Evolutionary conservation across 73 alveolate species (phyloP).

Genomic region (Paramecium sonneborni): DNA sequence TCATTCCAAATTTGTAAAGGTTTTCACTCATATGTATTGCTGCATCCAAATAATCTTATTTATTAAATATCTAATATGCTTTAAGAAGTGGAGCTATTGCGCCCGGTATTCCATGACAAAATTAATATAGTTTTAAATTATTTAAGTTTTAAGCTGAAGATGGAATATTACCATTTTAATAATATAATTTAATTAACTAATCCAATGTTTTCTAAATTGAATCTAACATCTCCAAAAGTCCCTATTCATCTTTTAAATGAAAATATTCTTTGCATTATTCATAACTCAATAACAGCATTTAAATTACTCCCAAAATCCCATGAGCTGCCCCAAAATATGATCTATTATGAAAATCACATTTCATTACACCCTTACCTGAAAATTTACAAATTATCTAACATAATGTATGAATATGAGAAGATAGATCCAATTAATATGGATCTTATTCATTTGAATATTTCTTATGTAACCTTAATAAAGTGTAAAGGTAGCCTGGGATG

Average conservation of each 20-base stretch:
- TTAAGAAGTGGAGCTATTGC: constrained; percentile 86
- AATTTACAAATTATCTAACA: neutral
- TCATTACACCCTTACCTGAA: constrained; percentile 4
- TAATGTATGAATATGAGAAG: neutral
- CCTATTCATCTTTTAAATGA: neutral
- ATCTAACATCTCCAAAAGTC: neutral
- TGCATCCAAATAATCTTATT: constrained; percentile 68
- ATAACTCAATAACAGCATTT: constrained; percentile 77
- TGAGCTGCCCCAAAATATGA: constrained; percentile 97
- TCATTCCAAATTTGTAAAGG: constrained; percentile 89
- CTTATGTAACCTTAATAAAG: constrained; percentile 78
- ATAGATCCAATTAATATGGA: constrained; percentile 42
- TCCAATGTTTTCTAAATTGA: constrained; percentile 63
- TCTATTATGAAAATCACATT: constrained; percentile 6
- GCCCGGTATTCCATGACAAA: constrained; percentile 99
- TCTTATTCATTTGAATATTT: constrained; percentile 50
- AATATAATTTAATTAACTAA: constrained; percentile 64
- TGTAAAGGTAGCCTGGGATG: constrained; percentile 90
- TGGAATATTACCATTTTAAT: constrained; percentile 88
- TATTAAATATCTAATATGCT: constrained; percentile 78
- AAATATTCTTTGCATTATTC: constrained; percentile 41
- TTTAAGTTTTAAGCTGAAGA: constrained; percentile 66
- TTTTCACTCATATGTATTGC: constrained; percentile 79
- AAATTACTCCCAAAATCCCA: constrained; percentile 92
- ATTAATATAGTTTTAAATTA: constrained; percentile 80